phyloP scores from a whole-genome alignment of 139 green algal genomes.

The Deuterostichococcus epilithicus region DNA sequence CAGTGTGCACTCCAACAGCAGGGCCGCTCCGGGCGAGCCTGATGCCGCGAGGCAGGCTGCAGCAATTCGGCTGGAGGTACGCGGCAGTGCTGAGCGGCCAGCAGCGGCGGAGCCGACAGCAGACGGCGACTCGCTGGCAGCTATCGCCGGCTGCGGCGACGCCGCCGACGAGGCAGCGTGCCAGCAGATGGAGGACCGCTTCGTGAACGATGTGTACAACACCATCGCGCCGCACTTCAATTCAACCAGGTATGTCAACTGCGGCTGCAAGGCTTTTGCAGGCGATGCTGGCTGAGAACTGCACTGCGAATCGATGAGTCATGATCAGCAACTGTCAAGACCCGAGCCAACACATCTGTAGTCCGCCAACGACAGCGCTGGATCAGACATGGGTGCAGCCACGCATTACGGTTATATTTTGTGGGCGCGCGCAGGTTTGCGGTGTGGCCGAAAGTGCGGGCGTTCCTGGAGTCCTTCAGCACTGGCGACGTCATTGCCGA shows the following conservation, averaged over 20 bases:
- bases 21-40: too few relatives aligned
- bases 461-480: slow-evolving; percentile 79
- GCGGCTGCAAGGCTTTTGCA: neutral
- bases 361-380: too few relatives aligned
- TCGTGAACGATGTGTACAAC: slow-evolving; percentile 92
- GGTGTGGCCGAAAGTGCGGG: slow-evolving; percentile 71
- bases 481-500: slow-evolving; percentile 73
- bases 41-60: too few relatives aligned
- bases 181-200: slow-evolving; percentile 46
- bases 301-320: neutral
- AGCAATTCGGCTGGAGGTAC: too few relatives aligned
- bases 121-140: neutral
- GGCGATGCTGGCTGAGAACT: neutral
- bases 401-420: neutral
- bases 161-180: slow-evolving; percentile 1
- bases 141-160: neutral
- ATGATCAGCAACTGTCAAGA: too few relatives aligned
- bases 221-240: slow-evolving; percentile 95
- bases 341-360: too few relatives aligned
- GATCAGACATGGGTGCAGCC: neutral
- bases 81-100: too few relatives aligned
- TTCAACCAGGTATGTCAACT: slow-evolving; percentile 82
- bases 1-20: too few relatives aligned
- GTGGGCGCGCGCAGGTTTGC: slow-evolving; percentile 74
- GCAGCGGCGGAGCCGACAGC: neutral